These are phyloP conservation scores for Hordeum pubiflorum DNA, from an alignment of 202 grass and related monocot genomes.

Conservation along the genomic window DNA sequence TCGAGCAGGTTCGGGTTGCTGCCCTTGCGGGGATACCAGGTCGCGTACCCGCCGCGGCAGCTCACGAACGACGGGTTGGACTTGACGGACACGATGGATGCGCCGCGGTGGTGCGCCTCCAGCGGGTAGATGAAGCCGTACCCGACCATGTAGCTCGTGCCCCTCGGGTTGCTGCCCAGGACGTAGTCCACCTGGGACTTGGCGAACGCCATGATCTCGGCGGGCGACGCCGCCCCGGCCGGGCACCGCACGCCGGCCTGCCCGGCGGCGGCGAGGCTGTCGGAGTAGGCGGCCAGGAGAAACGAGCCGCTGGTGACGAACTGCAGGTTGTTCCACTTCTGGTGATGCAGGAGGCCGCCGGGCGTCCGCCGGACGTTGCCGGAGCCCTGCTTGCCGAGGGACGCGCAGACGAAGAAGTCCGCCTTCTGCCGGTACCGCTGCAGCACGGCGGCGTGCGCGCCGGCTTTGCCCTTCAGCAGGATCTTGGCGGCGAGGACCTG, in stretches of 20 bases:
- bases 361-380: slow-evolving; percentile 55
- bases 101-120: slow-evolving; percentile 71
- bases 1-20: slow-evolving; percentile 77
- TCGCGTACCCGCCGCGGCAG: slow-evolving; percentile 47
- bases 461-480: slow-evolving; percentile 39
- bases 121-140: slow-evolving; percentile 53
- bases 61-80: slow-evolving; percentile 39
- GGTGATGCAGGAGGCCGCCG: slow-evolving; percentile 58
- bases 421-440: slow-evolving; percentile 65
- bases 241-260: slow-evolving; percentile 28
- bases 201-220: slow-evolving; percentile 53
- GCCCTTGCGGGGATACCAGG: slow-evolving; percentile 44
- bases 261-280: slow-evolving; percentile 37
- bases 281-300: slow-evolving; percentile 63
- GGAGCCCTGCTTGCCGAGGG: slow-evolving; percentile 45
- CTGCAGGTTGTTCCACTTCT: slow-evolving; percentile 87
- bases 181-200: slow-evolving; percentile 86
- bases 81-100: slow-evolving; percentile 71
- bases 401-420: slow-evolving; percentile 65
- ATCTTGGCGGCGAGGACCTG: slow-evolving; percentile 71
- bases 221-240: slow-evolving; percentile 11
- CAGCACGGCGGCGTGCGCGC: slow-evolving; percentile 34
- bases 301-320: slow-evolving; percentile 74
- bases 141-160: slow-evolving; percentile 90
- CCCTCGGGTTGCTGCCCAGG: slow-evolving; percentile 71